Evolutionary conservation across 2,329 filamentous ascomycete genomes (phyloP), one percentile per base, ranked within the genome.

Genomic region (Alternaria gansuensis): DNA sequence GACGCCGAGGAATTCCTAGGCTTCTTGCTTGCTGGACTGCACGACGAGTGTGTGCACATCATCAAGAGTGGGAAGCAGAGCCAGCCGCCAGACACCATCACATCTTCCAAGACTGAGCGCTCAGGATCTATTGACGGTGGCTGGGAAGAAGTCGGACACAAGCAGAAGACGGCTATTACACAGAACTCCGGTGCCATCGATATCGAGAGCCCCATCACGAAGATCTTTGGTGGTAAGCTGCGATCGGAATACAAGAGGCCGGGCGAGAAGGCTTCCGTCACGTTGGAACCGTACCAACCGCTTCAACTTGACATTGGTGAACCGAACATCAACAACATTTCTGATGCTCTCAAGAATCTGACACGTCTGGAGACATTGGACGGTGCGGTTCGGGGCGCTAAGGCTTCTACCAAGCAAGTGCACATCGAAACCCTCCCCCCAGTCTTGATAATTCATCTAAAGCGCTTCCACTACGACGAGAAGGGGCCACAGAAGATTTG

Each of bases 1-100:
- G 95, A 99, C 80, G 95, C 95, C 1, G 93, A 99, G 74, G 95
- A 99, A 73, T 99, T 99, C 68, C 82, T 99, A 24, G 94, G 93
- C 0, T 96, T 98, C 75, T 82, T 99, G 33, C 83, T 99, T 4
- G 93, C 97, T 72, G 92, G 92, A 46, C 86, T 99, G 33, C 93
- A 97, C 69, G 93, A 98, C 65, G 95, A 99, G 77, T 97, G 93
- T 75, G 87, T 88, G 14, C 85, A 88, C 57, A 88, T 94, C 45
- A 90, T 96, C 81, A 86, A 86, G 64, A 81, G 80, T 56, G 79
- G 81, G 5, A 74, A 72, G 44, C 66, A 73, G 9, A 72, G 71
- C 9, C 71, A 69, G 44, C 59, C 64, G 39, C 54, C 70, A 33
- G 70, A 73, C 21, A 51, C 57, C 13, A 62, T 68, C 26, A 76